Base-by-base conservation (phyloP, 2,329 filamentous ascomycete genomes). In the Penicillium crustosum region DNA sequence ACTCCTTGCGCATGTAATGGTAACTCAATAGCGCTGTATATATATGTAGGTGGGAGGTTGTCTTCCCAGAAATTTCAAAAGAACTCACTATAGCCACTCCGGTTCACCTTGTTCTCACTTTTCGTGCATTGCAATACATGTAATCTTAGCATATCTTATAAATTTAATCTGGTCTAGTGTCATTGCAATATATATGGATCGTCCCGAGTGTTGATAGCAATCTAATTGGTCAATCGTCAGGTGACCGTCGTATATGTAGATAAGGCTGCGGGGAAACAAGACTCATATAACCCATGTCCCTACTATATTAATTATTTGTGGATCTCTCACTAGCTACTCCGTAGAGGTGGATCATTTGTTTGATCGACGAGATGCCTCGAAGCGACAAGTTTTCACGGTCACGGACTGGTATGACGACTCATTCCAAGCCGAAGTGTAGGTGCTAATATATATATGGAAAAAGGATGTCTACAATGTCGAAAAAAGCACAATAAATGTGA, bases 401-500 rank as follows among this genome's bases (percentile, higher is more conserved):
- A 39, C 58, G 61, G 36, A 64, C 50, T 27, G 65, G 65, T 67
- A 66, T 9, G 15, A 13, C n/a, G 4, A 19, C 17, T 42, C 17
- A 8, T 19, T 15, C 5, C 10, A 6, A 10, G 13, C 19, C 17
- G 7, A 35, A 29, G 9, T 44, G 10, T 15, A 33, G 15, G 36
- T 15, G 17, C 59, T 62, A 19, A 62, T 52, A 27, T 35, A 36
- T 6, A 36, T 10, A 0, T 19, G 17, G 39, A 31, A 15, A 15
- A 29, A 67, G 65, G 64, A 19, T 67, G 65, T 49, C 61, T 66
- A 15, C 55, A 60, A 41, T 67, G 62, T 47, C 64, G 65, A 41
- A 61, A 44, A 19, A 66, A 62, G 15, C 64, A 66, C 44, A 49
- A 62, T n/a, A 66, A 67, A 57, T 67, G 65, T 41, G 65, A 65